These are phyloP conservation scores for Xylariaceae sp. DNA, from an alignment of 2,329 filamentous ascomycete genomes.

Conservation along the genomic window DNA sequence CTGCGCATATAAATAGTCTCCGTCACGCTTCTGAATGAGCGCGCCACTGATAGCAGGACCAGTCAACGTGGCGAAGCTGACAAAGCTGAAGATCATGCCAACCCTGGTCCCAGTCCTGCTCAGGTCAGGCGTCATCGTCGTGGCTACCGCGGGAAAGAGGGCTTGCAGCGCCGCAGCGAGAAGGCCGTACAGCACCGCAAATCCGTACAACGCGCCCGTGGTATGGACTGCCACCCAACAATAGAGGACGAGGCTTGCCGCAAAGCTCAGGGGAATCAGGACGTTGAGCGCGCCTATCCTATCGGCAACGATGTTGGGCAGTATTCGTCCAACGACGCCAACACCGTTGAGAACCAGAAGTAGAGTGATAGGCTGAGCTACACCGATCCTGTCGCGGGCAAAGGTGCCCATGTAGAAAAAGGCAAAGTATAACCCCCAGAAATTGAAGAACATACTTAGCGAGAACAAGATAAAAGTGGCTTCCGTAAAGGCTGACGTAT, in stretches of 20 bases:
- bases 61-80: conserved; percentile 8
- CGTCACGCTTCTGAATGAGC: conserved; percentile 2
- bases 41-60: conserved; percentile 9
- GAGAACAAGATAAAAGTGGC: conserved; percentile 3
- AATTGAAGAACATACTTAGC: conserved; percentile 5
- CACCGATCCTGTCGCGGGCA: conserved; percentile 4
- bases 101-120: conserved; percentile 6
- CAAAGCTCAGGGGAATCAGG: conserved; percentile 3
- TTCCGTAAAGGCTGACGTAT: conserved; percentile 5
- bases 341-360: conserved; percentile 8
- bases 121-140: conserved; percentile 11
- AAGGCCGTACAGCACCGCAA: conserved; percentile 6
- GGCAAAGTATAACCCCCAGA: conserved; percentile 6
- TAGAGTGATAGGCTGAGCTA: conserved; percentile 2
- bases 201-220: conserved; percentile 1
- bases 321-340: conserved; percentile 3
- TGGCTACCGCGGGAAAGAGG: conserved; percentile 6
- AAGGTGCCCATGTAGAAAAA: conserved; percentile 6
- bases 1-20: conserved; percentile 7
- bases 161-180: conserved; percentile 10
- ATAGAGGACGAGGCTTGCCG: conserved; percentile 3
- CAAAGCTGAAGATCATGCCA: conserved; percentile 9
- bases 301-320: conserved; percentile 5
- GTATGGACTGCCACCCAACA: conserved; percentile 3
- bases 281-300: conserved; percentile 3